Evolutionary conservation across 202 grass and related monocot genomes (phyloP).

Genomic region (Carex arenaria): DNA sequence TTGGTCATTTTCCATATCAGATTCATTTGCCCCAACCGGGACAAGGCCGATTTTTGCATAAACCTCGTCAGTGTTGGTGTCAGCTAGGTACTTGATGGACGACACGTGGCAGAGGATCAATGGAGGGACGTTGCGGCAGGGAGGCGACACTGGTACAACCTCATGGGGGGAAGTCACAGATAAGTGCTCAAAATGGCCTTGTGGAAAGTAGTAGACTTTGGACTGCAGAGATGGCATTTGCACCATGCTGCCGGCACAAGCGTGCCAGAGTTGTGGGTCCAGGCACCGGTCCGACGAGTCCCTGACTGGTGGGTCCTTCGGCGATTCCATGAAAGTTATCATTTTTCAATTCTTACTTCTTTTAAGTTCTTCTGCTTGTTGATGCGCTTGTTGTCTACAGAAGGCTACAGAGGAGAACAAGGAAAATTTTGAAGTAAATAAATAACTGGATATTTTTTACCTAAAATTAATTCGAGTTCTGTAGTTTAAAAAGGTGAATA

Average conservation of each 20-base stretch:
- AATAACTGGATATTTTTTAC: not conserved
- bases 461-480: not conserved
- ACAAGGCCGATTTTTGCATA: conserved; percentile 80
- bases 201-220: conserved; percentile 96
- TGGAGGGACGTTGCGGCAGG: conserved; percentile 35
- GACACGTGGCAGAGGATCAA: conserved; percentile 71
- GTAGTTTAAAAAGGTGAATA: not conserved
- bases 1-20: conserved; percentile 29
- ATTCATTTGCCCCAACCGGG: conserved; percentile 43
- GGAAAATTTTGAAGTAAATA: not conserved
- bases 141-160: conserved; percentile 10
- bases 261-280: conserved; percentile 89
- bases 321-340: conserved; percentile 80
- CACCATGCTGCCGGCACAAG: conserved; percentile 94
- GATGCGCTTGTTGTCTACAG: not conserved
- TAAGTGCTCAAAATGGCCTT: conserved; percentile 92
- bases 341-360: conserved; percentile 28
- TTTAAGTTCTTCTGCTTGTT: not conserved
- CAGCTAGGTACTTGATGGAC: conserved; percentile 69
- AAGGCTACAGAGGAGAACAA: not conserved
- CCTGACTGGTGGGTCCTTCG: conserved; percentile 43
- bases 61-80: conserved; percentile 96
- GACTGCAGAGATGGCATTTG: conserved; percentile 76
- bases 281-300: conserved; percentile 43
- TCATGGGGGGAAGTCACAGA: conserved; percentile 24